Base-by-base conservation (phyloP, 1,139 yeast genomes). In the Kodamaea anthophila region DNA sequence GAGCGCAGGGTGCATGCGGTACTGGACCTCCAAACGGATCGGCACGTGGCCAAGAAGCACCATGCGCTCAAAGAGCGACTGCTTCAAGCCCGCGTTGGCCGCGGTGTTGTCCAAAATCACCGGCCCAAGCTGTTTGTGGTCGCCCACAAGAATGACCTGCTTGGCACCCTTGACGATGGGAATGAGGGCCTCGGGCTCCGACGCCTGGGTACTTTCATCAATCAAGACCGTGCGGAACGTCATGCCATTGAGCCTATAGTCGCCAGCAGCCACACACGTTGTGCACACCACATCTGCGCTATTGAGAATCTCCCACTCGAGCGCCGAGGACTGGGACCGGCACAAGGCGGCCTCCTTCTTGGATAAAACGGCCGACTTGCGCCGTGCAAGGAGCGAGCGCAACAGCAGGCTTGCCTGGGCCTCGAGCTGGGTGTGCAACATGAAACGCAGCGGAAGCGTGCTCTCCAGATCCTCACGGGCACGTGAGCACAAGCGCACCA, bases 211-310 rank as follows among this genome's bases (percentile, higher is more conserved):
- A 49, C 87, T 79, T 59, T 88, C 97, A 58, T 88, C 97, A 36
- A 88, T 81, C 37, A 88, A 63, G 3, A 86, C 94, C 0, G 88
- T 73, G 46, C 86, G 65, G 56, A 87, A 87, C 28, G 70, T 64
- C 41, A 69, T 46, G 4, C 58, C 54, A 5, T 57, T 52, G 30
- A 87, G 59, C 39, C 94, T 63, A 30, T 44, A 55, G 53, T 84
- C 95, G 26, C 88, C 94, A 4, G 96, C 95, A 38, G 94, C 94
- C 18, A 81, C 87, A 70, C 96, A 87, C 1, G 97, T 88, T 52
- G 87, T 73, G 57, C 96, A 86, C 11, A 88, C 78, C 26, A 87
- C 88, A 43, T 86, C 87, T 21, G 86, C 81, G n/a, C 60, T 52
- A 21, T 60, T 60, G 25, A 87, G 54, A 8, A 78, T 53, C 15